Percentiles rank a stretch among this genome's conserved stretches.
Evolutionary conservation across 352 stramenopile genomes (phyloP).

Genomic region (Phytophthora chlamydospora): DNA sequence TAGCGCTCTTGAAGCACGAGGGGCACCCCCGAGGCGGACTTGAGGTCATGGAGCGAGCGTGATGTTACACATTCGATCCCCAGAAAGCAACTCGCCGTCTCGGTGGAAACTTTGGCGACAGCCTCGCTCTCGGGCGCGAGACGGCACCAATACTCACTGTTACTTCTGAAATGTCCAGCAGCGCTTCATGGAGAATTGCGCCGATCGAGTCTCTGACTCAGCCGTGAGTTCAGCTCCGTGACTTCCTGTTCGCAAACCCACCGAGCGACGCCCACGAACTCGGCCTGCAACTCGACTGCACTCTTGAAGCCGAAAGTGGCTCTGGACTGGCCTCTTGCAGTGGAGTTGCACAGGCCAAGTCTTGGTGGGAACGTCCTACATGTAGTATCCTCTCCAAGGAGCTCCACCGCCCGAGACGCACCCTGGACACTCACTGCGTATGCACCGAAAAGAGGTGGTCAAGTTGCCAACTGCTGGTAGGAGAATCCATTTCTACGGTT

Average conservation of each 20-base stretch:
- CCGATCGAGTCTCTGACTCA: not conserved
- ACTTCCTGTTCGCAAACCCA: not conserved
- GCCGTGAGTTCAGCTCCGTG: not conserved
- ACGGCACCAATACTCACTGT: conserved; percentile 1
- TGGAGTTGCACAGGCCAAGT: too few relatives aligned
- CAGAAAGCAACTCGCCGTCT: conserved; percentile 3
- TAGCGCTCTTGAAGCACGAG: conserved; percentile 18
- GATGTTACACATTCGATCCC: conserved; percentile 29
- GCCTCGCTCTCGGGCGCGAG: not conserved
- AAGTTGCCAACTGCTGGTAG: too few relatives aligned
- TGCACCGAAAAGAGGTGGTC: too few relatives aligned
- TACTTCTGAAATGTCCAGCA: conserved; percentile 21
- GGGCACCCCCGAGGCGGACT: conserved; percentile 10
- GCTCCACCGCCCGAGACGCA: not conserved
- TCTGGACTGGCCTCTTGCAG: too few relatives aligned
- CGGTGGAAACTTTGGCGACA: not conserved
- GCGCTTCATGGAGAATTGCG: conserved; percentile 11
- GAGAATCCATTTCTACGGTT: conserved; percentile 10
- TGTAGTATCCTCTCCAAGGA: too few relatives aligned
- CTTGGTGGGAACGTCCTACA: too few relatives aligned
- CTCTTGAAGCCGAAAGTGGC: conserved; percentile 14
- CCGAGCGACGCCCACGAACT: conserved; percentile 10
- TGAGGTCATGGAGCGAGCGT: not conserved
- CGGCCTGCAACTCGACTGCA: conserved; percentile 15
- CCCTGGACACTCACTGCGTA: not conserved